These are phyloP conservation scores for Suillus occidentalis DNA, from an alignment of 768 basidiomycete species.

Conservation along the genomic window DNA sequence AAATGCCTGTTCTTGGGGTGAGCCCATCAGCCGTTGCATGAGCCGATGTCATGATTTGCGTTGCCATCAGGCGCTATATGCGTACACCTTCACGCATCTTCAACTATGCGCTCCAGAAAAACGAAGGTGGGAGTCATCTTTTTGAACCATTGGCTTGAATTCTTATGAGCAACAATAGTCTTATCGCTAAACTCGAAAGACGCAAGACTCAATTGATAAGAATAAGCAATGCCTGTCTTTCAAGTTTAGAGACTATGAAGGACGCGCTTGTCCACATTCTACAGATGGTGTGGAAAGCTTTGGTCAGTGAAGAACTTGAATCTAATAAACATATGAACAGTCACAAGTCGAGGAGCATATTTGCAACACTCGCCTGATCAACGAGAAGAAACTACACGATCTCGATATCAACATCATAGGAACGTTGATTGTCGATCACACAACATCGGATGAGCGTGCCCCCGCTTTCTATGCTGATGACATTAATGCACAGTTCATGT, in stretches of 20 bases:
- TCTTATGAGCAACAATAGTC: slow-evolving; percentile 6
- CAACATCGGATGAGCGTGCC: neutral
- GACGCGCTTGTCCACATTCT: slow-evolving; percentile 17
- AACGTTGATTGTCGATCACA: slow-evolving; percentile 13
- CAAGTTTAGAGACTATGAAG: slow-evolving; percentile 15
- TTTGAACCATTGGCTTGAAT: slow-evolving; percentile 13
- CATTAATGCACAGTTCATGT: slow-evolving; percentile 11
- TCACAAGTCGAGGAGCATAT: slow-evolving; percentile 13
- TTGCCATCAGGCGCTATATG: slow-evolving; percentile 24
- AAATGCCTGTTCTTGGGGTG: slow-evolving; percentile 27
- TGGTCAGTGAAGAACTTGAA: neutral
- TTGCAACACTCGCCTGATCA: slow-evolving; percentile 26
- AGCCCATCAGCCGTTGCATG: slow-evolving; percentile 4
- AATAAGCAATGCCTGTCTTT: slow-evolving; percentile 14
- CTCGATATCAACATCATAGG: slow-evolving; percentile 23
- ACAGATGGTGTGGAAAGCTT: slow-evolving; percentile 12
- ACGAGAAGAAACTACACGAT: slow-evolving; percentile 14
- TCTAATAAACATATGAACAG: slow-evolving; percentile 13
- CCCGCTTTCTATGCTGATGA: neutral
- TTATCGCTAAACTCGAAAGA: neutral
- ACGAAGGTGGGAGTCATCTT: slow-evolving; percentile 14
- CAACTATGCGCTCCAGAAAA: slow-evolving; percentile 15
- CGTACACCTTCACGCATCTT: slow-evolving; percentile 30
- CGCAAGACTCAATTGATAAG: slow-evolving; percentile 3
- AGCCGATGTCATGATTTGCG: slow-evolving; percentile 9